Conservation (phyloP, 2,329 filamentous ascomycete genomes). For the Talaromyces sp. region DNA sequence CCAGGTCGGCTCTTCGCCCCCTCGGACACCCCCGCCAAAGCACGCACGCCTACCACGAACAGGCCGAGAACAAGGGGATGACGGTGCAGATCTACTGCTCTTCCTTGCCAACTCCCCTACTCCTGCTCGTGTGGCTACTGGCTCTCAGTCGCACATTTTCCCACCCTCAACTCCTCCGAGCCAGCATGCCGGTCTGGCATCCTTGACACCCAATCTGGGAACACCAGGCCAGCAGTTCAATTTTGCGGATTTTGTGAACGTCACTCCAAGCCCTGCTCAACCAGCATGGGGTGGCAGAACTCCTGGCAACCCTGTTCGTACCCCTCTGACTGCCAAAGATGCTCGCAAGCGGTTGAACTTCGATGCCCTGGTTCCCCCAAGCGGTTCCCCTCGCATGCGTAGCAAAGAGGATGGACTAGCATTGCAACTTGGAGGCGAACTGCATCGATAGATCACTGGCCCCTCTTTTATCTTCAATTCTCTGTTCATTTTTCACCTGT, state of each 20-base stretch:
- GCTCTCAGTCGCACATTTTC: conserved; percentile 50
- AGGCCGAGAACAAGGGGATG: conserved; percentile 70
- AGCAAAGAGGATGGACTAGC: conserved; percentile 58
- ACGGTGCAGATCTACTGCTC: conserved; percentile 77
- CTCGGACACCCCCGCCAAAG: conserved; percentile 74
- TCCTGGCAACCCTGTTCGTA: conserved; percentile 61
- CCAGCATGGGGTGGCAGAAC: conserved; percentile 70
- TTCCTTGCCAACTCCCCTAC: conserved; percentile 92
- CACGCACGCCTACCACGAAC: conserved; percentile 54
- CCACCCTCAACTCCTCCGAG: conserved; percentile 77
- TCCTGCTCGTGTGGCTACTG: conserved; percentile 65
- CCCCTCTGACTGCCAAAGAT: conserved; percentile 68
- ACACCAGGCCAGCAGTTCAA: conserved; percentile 88
- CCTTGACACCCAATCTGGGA: conserved; percentile 60
- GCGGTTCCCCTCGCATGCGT: conserved; percentile 44
- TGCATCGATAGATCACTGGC: conserved; percentile 51
- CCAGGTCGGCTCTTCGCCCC: conserved; percentile 71
- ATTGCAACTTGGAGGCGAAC: conserved; percentile 68
- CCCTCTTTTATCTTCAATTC: conserved; percentile 15
- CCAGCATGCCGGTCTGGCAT: conserved; percentile 56
- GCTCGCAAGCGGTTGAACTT: conserved; percentile 80
- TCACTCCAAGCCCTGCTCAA: conserved; percentile 93
- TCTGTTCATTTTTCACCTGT: conserved; percentile 21
- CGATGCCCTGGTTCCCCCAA: conserved; percentile 68
- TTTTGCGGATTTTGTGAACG: conserved; percentile 96